These are phyloP conservation scores for Plectosphaerella sp. DNA, from an alignment of 2,329 filamentous ascomycete species.

Conservation along the genomic window DNA sequence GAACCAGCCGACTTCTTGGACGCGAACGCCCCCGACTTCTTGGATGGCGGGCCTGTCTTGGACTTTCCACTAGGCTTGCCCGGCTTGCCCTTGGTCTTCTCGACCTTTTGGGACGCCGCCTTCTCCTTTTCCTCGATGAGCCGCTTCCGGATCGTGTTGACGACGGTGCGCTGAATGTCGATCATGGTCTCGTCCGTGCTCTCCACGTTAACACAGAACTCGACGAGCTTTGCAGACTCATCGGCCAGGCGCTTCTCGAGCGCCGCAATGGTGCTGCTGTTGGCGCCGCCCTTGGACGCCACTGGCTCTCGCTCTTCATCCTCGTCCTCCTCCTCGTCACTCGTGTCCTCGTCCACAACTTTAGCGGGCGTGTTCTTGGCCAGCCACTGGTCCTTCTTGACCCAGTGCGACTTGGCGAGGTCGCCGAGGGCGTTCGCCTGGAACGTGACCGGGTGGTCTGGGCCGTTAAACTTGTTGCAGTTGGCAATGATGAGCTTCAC, in stretches of 20 bases:
- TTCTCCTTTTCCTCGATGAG: constrained; percentile 69
- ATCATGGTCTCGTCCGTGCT: constrained; percentile 48
- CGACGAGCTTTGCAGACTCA: constrained; percentile 55
- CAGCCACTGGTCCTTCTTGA: constrained; percentile 76
- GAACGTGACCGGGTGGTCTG: constrained; percentile 67
- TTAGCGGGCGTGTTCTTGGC: constrained; percentile 61
- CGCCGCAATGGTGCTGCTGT: constrained; percentile 39
- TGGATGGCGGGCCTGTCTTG: constrained; percentile 28
- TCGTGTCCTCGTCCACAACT: constrained; percentile 51
- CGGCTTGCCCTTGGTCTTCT: constrained; percentile 53
- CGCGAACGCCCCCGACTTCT: constrained; percentile 35
- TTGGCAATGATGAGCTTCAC: constrained; percentile 82
- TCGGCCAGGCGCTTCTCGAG: constrained; percentile 48
- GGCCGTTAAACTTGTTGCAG: constrained; percentile 83
- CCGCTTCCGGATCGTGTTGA: constrained; percentile 63
- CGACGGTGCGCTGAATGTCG: constrained; percentile 55
- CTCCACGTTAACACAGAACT: constrained; percentile 43
- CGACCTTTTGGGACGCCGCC: constrained; percentile 47
- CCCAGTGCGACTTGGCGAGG: constrained; percentile 72
- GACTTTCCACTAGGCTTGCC: constrained; percentile 52
- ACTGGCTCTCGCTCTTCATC: constrained; percentile 66
- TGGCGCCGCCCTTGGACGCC: constrained; percentile 48
- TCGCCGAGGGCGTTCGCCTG: constrained; percentile 70
- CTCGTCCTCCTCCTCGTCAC: constrained; percentile 64
- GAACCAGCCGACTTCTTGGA: constrained; percentile 28